Base-by-base conservation (phyloP, 345 rosid genomes). In the Melaleuca quinquenervia region DNA sequence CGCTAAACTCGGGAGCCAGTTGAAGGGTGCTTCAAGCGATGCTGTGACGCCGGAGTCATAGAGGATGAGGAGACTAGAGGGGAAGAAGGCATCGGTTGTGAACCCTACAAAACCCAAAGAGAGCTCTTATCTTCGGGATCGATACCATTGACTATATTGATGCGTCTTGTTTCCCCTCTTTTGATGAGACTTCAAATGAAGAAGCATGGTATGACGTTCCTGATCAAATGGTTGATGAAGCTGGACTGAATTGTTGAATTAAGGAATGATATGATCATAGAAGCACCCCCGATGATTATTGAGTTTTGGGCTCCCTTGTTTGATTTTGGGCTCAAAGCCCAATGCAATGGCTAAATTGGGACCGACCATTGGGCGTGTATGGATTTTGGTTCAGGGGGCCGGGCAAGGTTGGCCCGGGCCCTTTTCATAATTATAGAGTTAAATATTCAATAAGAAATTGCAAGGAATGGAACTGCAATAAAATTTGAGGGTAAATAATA, bases 141-240 rank as follows among this genome's bases (percentile, higher is more conserved):
- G 11, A 36, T 15, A 7, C 76, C 22, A 8, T 32, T 32, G 45
- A 32, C 76, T 44, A 64, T 29, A 64, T 64, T 3, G 11, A 2
- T 16, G 1, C 45, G 0, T 0, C 0, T 0, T 16, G 6, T 0
- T 64, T 64, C 32, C 55, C 7, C 18, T 8, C 32, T 3, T 29
- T 64, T 6, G 11, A 64, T 64, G 12, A 64, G 44, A 64, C 11
- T 11, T 32, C 11, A 29, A 3, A 5, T 3, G 3, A 64, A 29
- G 22, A 32, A 32, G 22, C 44, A 16, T 64, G 45, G 6, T 16
- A 32, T 16, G 76, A 16, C 44, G 6, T 32, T 64, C 45, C 16
- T 32, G 44, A 32, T 64, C 76, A 14, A 15, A 29, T 62, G 21
- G 21, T 0, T 62, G 75, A 62, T 15, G 13, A 14, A 0, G 8